Base-by-base conservation (phyloP, 2,329 filamentous ascomycete species). In the Aureobasidium namibiae region DNA sequence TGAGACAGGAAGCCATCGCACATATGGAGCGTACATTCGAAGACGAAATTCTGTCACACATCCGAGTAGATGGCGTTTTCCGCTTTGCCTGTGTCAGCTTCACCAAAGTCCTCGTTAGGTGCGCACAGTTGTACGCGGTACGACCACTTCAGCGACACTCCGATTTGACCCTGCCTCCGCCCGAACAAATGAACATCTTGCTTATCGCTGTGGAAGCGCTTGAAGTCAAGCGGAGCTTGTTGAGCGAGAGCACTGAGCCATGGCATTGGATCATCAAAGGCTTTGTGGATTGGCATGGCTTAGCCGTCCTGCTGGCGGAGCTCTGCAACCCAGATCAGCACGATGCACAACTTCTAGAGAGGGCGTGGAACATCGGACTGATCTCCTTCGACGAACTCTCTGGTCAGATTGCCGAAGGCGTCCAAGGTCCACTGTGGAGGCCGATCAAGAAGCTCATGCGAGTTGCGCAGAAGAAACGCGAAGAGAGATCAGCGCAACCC, bases 261-360 rank as follows among this genome's bases (percentile, higher is more conserved):
- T 59, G 48, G 46, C 57, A 59, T 21, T 59, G 57, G 57, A 11
- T 59, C 23, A 52, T 59, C 31, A 50, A 53, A n/a, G 48, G 57
- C 8, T 59, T 36, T 16, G 57, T 59, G 2, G 46, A 59, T 23
- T 59, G 57, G 57, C 57, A 59, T 14, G 36, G 33, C 14, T n/a
- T 59, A 14, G 57, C 57, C 10, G 46, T 53, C 4, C 6, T 45
- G 16, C 48, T 59, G 11, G 46, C 57, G 23, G 57, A 59, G 48
- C 16, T 59, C 1, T 52, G 57, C 21, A 52, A 48, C 7, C 56
- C 56, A 5, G 54, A 57, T 9, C 46, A 53, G 34, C 33, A 52
- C 11, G 57, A 59, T 24, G 13, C 36, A 38, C 57, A 59, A 16
- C 46, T 53, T 21, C 13, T 59, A 6, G 36, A 52, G 7, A 36